phyloP scores from a whole-genome alignment of 495 filamentous ascomycete species.

The Penicillium steckii region DNA sequence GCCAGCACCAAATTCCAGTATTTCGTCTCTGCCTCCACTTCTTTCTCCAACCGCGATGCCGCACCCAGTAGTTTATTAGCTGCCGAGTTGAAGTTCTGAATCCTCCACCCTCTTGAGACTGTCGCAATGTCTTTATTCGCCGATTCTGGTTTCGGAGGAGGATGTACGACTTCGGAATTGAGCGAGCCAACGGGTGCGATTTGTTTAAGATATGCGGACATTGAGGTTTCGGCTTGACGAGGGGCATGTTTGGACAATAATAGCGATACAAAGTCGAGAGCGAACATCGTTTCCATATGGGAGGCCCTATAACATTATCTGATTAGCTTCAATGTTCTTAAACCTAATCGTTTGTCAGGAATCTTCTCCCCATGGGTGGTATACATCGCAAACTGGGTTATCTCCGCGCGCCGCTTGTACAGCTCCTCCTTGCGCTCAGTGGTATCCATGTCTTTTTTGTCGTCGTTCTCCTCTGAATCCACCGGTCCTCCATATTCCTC shows the following conservation, averaged over 20 bases:
- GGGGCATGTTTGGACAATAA: slow-evolving; percentile 75
- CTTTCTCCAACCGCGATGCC: slow-evolving; percentile 67
- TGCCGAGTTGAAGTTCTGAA: slow-evolving; percentile 70
- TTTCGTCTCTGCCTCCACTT: slow-evolving; percentile 72
- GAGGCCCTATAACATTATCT: slow-evolving; percentile 47
- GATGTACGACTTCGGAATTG: slow-evolving; percentile 67
- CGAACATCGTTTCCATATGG: slow-evolving; percentile 61
- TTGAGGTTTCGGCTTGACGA: slow-evolving; percentile 61
- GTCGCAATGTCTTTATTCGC: slow-evolving; percentile 51
- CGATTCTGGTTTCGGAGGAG: slow-evolving; percentile 51
- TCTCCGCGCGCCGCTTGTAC: slow-evolving; percentile 45
- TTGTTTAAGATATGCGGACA: slow-evolving; percentile 67
- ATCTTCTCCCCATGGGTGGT: slow-evolving; percentile 2
- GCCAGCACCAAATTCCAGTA: slow-evolving; percentile 88
- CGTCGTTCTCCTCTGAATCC: slow-evolving; percentile 35
- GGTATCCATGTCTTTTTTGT: slow-evolving; percentile 29
- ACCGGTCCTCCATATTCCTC: slow-evolving; percentile 39
- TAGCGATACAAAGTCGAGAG: slow-evolving; percentile 82
- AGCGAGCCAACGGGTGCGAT: slow-evolving; percentile 71
- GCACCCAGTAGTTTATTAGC: slow-evolving; percentile 73
- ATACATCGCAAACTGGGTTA: slow-evolving; percentile 45
- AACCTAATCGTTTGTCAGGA: not conserved
- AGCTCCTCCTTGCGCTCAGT: slow-evolving; percentile 41
- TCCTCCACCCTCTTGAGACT: slow-evolving; percentile 74
- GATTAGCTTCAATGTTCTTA: slow-evolving; percentile 9